These are phyloP conservation scores for Russula brevipes DNA, from an alignment of 768 basidiomycete genomes.

Conservation along the genomic window DNA sequence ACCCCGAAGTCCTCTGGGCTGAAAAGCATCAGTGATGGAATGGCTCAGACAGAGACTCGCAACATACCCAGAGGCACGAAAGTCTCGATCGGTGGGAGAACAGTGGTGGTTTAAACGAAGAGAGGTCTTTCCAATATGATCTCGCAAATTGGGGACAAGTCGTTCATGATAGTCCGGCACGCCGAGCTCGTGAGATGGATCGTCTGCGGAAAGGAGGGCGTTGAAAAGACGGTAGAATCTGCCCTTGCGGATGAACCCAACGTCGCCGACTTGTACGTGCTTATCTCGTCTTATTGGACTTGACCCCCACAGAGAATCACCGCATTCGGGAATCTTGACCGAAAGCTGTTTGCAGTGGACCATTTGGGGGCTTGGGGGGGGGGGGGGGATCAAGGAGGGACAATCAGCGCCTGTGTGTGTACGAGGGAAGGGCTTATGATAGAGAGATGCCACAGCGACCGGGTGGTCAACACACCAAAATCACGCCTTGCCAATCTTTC, in stretches of 20 bases:
- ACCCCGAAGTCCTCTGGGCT: background rate
- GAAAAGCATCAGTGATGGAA: background rate
- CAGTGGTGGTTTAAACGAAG: background rate
- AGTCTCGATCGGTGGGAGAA: background rate
- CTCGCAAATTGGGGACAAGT: background rate
- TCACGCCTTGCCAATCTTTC: too few relatives aligned
- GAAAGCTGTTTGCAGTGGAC: background rate
- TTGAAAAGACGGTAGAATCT: background rate
- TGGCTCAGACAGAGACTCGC: background rate
- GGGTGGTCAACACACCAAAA: too few relatives aligned
- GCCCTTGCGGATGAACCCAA: background rate
- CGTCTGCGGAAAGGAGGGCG: background rate
- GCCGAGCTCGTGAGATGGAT: background rate
- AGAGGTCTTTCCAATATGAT: rapidly evolving
- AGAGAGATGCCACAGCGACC: too few relatives aligned
- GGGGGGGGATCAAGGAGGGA: too few relatives aligned
- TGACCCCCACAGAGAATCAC: background rate
- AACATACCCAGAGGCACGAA: background rate
- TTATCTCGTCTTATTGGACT: background rate
- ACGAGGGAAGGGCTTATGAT: too few relatives aligned
- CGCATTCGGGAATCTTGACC: background rate
- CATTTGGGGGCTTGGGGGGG: too few relatives aligned
- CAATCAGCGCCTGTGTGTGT: too few relatives aligned
- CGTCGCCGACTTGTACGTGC: background rate
- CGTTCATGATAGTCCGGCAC: background rate